Base-by-base conservation (phyloP, 176 grass and related monocot species). In the Eragrostis curvula region DNA sequence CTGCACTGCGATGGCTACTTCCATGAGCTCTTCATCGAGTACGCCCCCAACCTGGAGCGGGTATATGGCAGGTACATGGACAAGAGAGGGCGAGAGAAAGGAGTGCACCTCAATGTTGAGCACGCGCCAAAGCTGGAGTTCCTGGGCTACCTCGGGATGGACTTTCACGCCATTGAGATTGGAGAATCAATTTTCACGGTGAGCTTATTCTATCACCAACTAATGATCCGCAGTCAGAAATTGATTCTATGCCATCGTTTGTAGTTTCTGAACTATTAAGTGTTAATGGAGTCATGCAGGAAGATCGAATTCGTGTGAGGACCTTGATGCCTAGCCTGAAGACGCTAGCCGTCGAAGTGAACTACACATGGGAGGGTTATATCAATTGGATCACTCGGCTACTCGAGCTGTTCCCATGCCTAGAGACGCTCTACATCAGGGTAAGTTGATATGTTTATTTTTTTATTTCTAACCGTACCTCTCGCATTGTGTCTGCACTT, bases 81-180 rank as follows among this genome's bases (percentile, higher is more conserved):
- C 68, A 10, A 23, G 36, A 72, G 46, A 17, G 6, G 40, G 9
- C 12, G 3, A 32, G 20, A 20, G 1, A 10, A 7, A 10, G 3
- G 18, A 27, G n/a, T 64, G 36, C 9, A 9, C 7, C n/a, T 86
- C 53, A 80, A 24, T 57, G 14, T 86, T 7, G 58, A 2, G 36
- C 84, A 86, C 58, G 84, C 68, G 14, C 76, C 76, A 5, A 86
- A 86, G 76, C 76, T 80, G 18, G 46, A 80, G 46, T 86, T 86
- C 58, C 43, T 86, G 2, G 68, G 58, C 24, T 66, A 56, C 76
- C 46, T 73, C 14, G 68, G 47, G 69, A 80, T 86, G 77, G 21
- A 6, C 21, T 43, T 64, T 20, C 16, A 10, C 9, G 13, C 0
- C 2, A 66, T 86, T 67, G 39, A 80, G 39, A 74, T 86, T 56